Evolutionary conservation across 768 basidiomycete genomes (phyloP).

Genomic region (Lanmaoa pseudosensibilis): DNA sequence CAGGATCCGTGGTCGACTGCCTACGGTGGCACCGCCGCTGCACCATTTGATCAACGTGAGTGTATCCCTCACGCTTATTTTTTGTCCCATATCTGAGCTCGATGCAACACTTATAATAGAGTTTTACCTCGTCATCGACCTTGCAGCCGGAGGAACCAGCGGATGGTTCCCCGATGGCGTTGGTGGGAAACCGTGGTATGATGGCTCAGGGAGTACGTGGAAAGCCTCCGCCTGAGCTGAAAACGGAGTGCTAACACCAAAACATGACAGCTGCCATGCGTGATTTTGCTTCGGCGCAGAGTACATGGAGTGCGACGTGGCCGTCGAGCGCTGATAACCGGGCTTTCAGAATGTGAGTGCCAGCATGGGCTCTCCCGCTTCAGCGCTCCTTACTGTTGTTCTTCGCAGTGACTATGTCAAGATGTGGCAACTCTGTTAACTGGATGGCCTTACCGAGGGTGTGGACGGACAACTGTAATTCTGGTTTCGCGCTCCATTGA

Average conservation of each 20-base stretch:
- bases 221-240: neutral
- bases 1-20: constrained; percentile 50
- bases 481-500: neutral
- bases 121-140: constrained; percentile 80
- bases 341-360: constrained; percentile 63
- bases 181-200: constrained; percentile 63
- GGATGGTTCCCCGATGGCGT: constrained; percentile 49
- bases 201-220: constrained; percentile 50
- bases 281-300: constrained; percentile 62
- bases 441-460: neutral
- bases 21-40: constrained; percentile 43
- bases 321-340: constrained; percentile 57
- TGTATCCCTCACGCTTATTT: neutral
- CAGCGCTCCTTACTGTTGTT: neutral
- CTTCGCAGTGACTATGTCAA: constrained; percentile 32
- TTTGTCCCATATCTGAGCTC: neutral
- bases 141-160: constrained; percentile 79
- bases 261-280: constrained; percentile 55
- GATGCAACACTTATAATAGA: constrained; percentile 38
- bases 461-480: neutral
- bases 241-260: constrained; percentile 19
- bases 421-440: constrained; percentile 34
- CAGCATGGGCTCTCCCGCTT: no score
- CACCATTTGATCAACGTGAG: constrained; percentile 42
- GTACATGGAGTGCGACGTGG: constrained; percentile 77